phyloP scores from a whole-genome alignment of 257 asterid genomes.

The Striga asiatica region DNA sequence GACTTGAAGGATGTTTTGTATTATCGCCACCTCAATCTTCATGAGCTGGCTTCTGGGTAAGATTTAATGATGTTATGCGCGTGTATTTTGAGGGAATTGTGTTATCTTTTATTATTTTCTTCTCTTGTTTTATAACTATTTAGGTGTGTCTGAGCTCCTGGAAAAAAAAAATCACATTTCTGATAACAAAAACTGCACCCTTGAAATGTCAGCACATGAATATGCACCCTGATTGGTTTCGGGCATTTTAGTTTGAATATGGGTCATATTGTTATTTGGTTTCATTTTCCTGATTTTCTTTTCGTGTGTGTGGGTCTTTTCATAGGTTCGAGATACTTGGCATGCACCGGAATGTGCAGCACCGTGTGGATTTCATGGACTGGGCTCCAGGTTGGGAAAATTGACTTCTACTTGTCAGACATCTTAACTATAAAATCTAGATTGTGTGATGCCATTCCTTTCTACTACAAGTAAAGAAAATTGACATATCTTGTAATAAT shows the following conservation, averaged over 20 bases:
- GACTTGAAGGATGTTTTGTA: slow-evolving; percentile 65
- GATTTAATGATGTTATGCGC: too few species aligned
- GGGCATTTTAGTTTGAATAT: slow-evolving; percentile 2
- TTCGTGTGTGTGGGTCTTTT: not conserved
- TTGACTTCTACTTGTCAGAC: not conserved
- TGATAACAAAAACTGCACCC: not conserved
- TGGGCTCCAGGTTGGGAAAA: slow-evolving; percentile 99
- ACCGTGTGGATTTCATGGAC: slow-evolving; percentile 90
- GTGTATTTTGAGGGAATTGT: not conserved
- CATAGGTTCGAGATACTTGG: slow-evolving; percentile 79
- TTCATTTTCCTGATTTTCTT: not conserved
- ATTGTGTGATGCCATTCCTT: not conserved
- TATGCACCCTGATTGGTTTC: not conserved
- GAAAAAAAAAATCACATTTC: not conserved
- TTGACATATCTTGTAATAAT: not conserved
- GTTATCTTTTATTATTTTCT: not conserved
- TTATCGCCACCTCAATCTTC: slow-evolving; percentile 38
- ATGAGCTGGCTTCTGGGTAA: slow-evolving; percentile 86
- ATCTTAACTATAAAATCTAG: not conserved
- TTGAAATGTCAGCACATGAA: not conserved
- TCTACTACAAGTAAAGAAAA: not conserved
- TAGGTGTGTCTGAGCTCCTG: too few species aligned
- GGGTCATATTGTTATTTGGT: slow-evolving; percentile 3
- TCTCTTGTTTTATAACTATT: too few species aligned
- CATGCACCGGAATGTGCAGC: slow-evolving; percentile 82